These are phyloP conservation scores for Diplocarpon rosae DNA, from an alignment of 2,329 filamentous ascomycete species.

Conservation along the genomic window DNA sequence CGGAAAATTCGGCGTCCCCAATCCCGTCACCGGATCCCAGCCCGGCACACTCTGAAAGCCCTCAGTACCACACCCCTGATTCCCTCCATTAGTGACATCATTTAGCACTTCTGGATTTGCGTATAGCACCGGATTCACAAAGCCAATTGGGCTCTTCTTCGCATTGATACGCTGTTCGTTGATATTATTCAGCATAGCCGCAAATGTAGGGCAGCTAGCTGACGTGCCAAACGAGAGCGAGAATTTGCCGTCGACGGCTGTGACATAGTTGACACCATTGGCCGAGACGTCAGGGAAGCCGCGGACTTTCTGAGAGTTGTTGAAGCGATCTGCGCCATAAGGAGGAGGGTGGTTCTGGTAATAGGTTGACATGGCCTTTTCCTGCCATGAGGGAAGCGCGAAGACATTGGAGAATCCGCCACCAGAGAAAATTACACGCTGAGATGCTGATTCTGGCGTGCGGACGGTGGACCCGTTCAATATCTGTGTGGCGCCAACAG, in stretches of 20 bases:
- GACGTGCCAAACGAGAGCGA: constrained; percentile 39
- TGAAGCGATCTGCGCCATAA: constrained; percentile 33
- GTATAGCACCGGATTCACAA: constrained; percentile 29
- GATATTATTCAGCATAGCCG: constrained; percentile 33
- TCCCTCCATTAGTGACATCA: constrained; percentile 26
- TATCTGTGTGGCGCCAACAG: constrained; percentile 40
- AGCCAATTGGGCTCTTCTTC: constrained; percentile 29
- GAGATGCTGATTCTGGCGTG: constrained; percentile 34
- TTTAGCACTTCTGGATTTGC: constrained; percentile 23
- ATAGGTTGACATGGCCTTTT: constrained; percentile 33
- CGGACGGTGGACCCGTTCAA: constrained; percentile 27
- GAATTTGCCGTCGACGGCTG: constrained; percentile 33
- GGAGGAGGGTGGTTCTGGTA: constrained; percentile 27
- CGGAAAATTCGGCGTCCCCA: constrained; percentile 25
- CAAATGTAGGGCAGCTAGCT: constrained; percentile 32
- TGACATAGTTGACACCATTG: constrained; percentile 34
- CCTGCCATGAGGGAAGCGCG: constrained; percentile 34
- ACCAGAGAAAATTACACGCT: constrained; percentile 58
- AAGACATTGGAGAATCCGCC: constrained; percentile 55
- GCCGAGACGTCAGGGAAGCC: constrained; percentile 24
- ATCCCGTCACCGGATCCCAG: constrained; percentile 29
- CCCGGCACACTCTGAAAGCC: constrained; percentile 25
- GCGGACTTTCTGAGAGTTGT: constrained; percentile 34
- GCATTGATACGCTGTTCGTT: constrained; percentile 30
- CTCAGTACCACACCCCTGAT: constrained; percentile 26